Conservation (phyloP, 225 moss, liverwort and hornwort species). For the Polytrichum formosum region DNA sequence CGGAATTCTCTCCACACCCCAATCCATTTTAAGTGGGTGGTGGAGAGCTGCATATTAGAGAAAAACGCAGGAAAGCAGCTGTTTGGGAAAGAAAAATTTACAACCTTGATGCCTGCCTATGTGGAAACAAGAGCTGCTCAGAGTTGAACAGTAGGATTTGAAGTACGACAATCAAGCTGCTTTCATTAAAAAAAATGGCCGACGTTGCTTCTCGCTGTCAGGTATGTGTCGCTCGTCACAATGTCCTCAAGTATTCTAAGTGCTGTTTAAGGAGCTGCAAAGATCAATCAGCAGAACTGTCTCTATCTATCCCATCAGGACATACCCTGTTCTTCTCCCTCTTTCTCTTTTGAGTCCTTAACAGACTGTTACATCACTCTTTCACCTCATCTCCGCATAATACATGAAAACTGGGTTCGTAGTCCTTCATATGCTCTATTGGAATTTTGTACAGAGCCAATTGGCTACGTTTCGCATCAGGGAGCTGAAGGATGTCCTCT, state of each 20-base stretch:
- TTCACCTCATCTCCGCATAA: too few species aligned
- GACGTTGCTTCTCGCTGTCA: slow-evolving; percentile 57
- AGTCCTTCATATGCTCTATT: slow-evolving; percentile 1
- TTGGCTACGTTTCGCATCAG: slow-evolving; percentile 63
- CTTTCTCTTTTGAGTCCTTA: background rate
- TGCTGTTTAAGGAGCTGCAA: background rate
- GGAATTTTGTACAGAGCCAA: slow-evolving; percentile 40
- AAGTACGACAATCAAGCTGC: background rate
- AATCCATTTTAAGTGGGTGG: background rate
- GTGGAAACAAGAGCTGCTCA: too few species aligned
- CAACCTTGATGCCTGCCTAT: too few species aligned
- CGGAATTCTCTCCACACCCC: slow-evolving; percentile 8
- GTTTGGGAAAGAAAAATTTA: background rate
- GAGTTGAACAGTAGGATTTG: background rate
- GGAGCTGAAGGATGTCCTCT: slow-evolving; percentile 67
- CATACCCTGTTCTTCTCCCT: background rate
- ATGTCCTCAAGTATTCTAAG: slow-evolving; percentile 4
- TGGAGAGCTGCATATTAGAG: slow-evolving; percentile 2
- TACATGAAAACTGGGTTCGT: too few species aligned
- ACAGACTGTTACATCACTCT: background rate
- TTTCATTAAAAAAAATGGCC: slow-evolving; percentile 34
- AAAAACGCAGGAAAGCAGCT: background rate
- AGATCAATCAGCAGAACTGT: background rate
- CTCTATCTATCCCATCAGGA: background rate
- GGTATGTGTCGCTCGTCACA: slow-evolving; percentile 30